Conservation (phyloP, 164 flowering plant genomes). For the Liriodendron chinense region DNA sequence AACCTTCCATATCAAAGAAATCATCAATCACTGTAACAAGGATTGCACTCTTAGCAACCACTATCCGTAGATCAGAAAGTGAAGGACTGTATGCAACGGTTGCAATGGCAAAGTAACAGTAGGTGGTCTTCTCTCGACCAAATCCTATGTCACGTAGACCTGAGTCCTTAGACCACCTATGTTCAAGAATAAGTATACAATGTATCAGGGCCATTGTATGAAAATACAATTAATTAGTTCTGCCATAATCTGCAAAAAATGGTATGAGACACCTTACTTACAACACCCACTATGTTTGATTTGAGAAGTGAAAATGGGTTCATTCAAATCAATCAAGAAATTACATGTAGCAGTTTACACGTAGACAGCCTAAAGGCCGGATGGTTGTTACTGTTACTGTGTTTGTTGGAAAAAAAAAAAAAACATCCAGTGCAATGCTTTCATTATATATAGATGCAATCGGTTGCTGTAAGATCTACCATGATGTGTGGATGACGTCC, state of each 20-base stretch:
- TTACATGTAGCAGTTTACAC: no score
- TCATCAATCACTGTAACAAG: slow-evolving; percentile 9
- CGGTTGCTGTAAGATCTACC: no score
- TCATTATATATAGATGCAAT: background rate
- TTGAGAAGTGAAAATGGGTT: background rate
- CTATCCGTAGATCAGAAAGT: background rate
- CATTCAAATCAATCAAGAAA: no score
- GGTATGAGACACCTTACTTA: background rate
- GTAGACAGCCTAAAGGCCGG: no score
- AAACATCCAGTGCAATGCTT: background rate
- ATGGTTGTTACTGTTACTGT: no score
- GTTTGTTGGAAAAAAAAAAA: no score
- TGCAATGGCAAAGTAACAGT: slow-evolving; percentile 6
- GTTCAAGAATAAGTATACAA: background rate
- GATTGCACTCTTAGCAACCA: slow-evolving; percentile 1
- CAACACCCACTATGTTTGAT: background rate
- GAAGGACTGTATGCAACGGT: background rate
- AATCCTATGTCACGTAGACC: slow-evolving; percentile 7
- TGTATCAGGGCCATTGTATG: background rate
- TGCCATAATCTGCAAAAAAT: background rate
- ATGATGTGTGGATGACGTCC: no score
- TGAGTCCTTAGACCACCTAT: slow-evolving; percentile 3
- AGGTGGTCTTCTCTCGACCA: slow-evolving; percentile 5
- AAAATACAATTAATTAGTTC: background rate
- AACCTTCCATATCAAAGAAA: slow-evolving; percentile 9